A percentile compares a stretch with the other conserved stretches of the same genome.
Evolutionary conservation across 2,329 filamentous ascomycete genomes (phyloP).

Genomic region (Delphinella strobiligena): DNA sequence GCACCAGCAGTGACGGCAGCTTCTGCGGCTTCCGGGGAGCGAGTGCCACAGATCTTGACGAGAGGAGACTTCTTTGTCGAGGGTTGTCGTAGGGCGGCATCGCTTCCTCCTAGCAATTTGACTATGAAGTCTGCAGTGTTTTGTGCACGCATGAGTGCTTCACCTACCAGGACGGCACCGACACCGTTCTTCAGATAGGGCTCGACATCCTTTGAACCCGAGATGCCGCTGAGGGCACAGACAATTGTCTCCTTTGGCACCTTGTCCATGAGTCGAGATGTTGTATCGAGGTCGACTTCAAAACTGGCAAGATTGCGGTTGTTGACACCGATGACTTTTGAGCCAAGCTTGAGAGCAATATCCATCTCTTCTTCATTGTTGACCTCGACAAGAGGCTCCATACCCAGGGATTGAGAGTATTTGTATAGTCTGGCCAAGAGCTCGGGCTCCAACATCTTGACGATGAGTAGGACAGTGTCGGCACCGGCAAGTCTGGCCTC

Average conservation of each 20-base stretch:
- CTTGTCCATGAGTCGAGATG: slow-evolving; percentile 73
- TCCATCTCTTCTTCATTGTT: slow-evolving; percentile 92
- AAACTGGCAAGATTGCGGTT: slow-evolving; percentile 95
- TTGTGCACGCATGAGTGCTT: slow-evolving; percentile 85
- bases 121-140: slow-evolving; percentile 75
- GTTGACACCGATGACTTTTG: slow-evolving; percentile 92
- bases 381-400: slow-evolving; percentile 96
- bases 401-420: slow-evolving; percentile 80
- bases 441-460: slow-evolving; percentile 84
- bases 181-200: slow-evolving; percentile 83
- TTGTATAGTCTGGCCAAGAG: slow-evolving; percentile 68
- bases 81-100: slow-evolving; percentile 11
- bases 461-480: slow-evolving; percentile 88
- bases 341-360: slow-evolving; percentile 70
- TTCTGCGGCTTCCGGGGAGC: slow-evolving; percentile 66
- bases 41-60: slow-evolving; percentile 92
- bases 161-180: slow-evolving; percentile 84
- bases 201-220: slow-evolving; percentile 73
- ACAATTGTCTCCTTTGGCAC: slow-evolving; percentile 79
- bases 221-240: slow-evolving; percentile 89
- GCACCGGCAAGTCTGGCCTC: slow-evolving; percentile 87
- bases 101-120: slow-evolving; percentile 57
- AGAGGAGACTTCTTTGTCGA: slow-evolving; percentile 38
- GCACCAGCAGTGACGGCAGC: slow-evolving; percentile 77
- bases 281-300: slow-evolving; percentile 89